Evolutionary conservation across 2,329 filamentous ascomycete species (phyloP), one percentile per base, ranked within the genome.

Genomic region (Penicillium thymicola): DNA sequence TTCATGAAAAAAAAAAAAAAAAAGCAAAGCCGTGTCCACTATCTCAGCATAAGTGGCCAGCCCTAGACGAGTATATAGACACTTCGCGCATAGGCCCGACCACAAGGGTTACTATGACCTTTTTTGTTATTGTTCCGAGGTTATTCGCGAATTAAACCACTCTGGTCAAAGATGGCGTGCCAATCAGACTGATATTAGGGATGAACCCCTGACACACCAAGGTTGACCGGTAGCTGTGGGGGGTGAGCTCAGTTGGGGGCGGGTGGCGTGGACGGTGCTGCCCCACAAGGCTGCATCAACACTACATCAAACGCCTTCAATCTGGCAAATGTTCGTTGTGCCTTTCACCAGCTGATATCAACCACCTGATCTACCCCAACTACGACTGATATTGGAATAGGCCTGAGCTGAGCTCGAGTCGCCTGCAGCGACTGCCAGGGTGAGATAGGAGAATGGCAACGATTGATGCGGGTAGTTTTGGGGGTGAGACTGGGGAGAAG

Each of bases 391-490:
- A 32, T 32, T 32, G 30, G 11, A 32, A 32, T 14, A 14, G 30
- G 14, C 3, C 2, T 32, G 30, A 13, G 30, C 5, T 13, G 5
- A 32, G 30, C 11, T 57, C 27, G 58, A 65, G 40, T 64, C 60
- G 7, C 52, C 60, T 3, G 59, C 65, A 10, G 59, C 58, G 4
- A 68, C 21, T 41, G 21, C 9, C 21, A 76, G 70, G 1, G 73
- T 77, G n/a, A 78, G 65, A 51, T 76, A 77, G 46, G 69, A 60
- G 57, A 74, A 77, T 7, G 75, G 75, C 37, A 16, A 41, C 38
- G 13, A 76, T 56, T 77, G 75, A 8, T 75, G 71, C 7, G 72
- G 58, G 47, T 72, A 69, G 49, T 76, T 69, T n/a, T 67, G 66
- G 14, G 73, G 73, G 72, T 11, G 71, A 74, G 0, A 76, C 11